phyloP scores from a whole-genome alignment of 257 asterid genomes.

The Misopates orontium region DNA sequence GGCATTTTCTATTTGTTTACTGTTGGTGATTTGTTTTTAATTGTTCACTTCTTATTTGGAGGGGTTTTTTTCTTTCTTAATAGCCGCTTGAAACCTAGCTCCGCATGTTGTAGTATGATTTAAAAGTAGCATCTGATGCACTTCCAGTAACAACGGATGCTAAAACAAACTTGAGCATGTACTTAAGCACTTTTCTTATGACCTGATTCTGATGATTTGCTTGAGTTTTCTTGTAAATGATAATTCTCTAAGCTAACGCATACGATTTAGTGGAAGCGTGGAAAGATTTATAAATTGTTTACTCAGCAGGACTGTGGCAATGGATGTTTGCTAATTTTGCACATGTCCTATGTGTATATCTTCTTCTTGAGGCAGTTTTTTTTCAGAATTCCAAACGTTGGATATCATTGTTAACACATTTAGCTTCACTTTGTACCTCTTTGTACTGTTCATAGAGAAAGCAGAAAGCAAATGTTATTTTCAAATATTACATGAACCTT shows the following conservation, averaged over 20 bases:
- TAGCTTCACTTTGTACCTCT: not conserved
- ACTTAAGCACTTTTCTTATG: no score
- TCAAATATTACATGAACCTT: no score
- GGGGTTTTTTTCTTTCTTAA: not conserved
- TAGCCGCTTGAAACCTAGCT: not conserved
- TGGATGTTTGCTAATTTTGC: not conserved
- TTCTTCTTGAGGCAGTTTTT: not conserved
- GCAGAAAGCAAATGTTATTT: no score
- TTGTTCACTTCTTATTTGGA: not conserved
- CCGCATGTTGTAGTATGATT: not conserved
- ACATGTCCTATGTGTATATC: no score
- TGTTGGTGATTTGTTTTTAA: not conserved
- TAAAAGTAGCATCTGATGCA: not conserved
- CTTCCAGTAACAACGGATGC: no score
- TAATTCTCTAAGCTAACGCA: not conserved
- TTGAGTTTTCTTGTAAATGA: no score
- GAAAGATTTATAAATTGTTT: not conserved
- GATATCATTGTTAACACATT: not conserved
- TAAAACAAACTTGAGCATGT: no score
- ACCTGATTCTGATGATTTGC: no score
- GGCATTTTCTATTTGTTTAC: not conserved
- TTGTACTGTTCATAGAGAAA: not conserved
- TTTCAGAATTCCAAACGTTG: not conserved
- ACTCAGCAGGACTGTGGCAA: not conserved
- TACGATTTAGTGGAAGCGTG: not conserved